These are phyloP conservation scores for Pseudogymnoascus destructans DNA, from an alignment of 2,329 filamentous ascomycete genomes.

Conservation along the genomic window DNA sequence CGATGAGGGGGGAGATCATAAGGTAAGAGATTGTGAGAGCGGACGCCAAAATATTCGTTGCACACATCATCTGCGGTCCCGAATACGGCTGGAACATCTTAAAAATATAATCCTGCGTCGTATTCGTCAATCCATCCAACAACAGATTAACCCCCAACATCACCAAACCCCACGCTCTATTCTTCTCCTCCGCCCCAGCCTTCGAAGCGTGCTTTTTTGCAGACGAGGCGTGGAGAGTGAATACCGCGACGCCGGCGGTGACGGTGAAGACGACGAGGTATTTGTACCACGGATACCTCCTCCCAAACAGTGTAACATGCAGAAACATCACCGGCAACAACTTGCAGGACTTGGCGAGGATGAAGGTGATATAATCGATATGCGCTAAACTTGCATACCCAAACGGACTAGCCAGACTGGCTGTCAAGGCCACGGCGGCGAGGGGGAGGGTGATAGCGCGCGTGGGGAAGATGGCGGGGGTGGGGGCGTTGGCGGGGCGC, in stretches of 20 bases:
- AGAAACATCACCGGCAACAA: conserved; percentile 97
- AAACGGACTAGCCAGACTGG: conserved; percentile 81
- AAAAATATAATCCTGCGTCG: conserved; percentile 93
- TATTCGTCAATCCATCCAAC: conserved; percentile 92
- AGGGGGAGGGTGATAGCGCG: conserved; percentile 63
- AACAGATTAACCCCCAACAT: conserved; percentile 80
- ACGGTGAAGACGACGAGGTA: conserved; percentile 87
- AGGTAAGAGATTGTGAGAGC: conserved; percentile 66
- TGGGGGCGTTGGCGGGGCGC: conserved; percentile 37
- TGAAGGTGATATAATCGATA: conserved; percentile 96
- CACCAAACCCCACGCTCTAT: conserved; percentile 65
- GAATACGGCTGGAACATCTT: conserved; percentile 63
- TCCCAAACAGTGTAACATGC: conserved; percentile 82
- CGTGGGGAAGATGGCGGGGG: conserved; percentile 63
- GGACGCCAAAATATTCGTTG: conserved; percentile 82
- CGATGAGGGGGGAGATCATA: conserved; percentile 66
- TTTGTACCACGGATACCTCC: conserved; percentile 86
- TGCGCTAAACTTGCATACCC: conserved; percentile 86
- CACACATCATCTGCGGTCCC: conserved; percentile 99
- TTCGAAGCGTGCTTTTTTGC: conserved; percentile 41
- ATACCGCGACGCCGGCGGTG: conserved; percentile 83
- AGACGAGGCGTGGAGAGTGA: conserved; percentile 72
- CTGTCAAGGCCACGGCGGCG: conserved; percentile 73
- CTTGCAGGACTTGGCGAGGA: conserved; percentile 96
- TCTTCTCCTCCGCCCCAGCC: conserved; percentile 37